phyloP scores from a whole-genome alignment of 495 filamentous ascomycete species.

The Daldinia vernicosa region DNA sequence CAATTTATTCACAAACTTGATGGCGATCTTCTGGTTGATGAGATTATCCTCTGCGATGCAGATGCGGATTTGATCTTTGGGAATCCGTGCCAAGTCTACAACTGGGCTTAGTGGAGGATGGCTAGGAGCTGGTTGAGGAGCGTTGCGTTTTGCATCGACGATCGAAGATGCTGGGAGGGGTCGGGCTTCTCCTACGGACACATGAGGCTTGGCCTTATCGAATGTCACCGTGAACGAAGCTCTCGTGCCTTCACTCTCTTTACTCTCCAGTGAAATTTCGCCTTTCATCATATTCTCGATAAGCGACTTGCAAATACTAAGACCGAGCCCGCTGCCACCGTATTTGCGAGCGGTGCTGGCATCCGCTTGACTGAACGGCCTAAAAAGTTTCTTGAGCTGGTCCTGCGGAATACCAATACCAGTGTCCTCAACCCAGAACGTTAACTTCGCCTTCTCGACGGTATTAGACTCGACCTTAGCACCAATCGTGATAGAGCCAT shows the following conservation, averaged over 20 bases:
- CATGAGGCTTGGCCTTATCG: constrained; percentile 71
- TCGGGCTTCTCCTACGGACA: constrained; percentile 59
- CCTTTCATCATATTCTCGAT: constrained; percentile 92
- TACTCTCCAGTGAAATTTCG: constrained; percentile 81
- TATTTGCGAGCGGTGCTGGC: constrained; percentile 86
- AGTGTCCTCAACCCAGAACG: constrained; percentile 88
- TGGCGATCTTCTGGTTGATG: constrained; percentile 91
- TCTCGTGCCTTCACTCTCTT: constrained; percentile 78
- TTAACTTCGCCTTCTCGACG: constrained; percentile 72
- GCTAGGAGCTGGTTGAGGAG: constrained; percentile 41
- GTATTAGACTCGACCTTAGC: constrained; percentile 75
- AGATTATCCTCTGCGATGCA: constrained; percentile 93
- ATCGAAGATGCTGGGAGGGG: constrained; percentile 45
- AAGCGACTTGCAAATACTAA: constrained; percentile 94
- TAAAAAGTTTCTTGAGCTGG: constrained; percentile 84
- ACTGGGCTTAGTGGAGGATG: constrained; percentile 62
- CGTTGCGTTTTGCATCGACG: constrained; percentile 48
- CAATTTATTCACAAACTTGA: constrained; percentile 85
- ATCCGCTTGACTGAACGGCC: constrained; percentile 91
- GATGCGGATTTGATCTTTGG: constrained; percentile 79
- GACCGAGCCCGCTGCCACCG: constrained; percentile 86
- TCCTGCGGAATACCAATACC: constrained; percentile 88
- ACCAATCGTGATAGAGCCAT: constrained; percentile 82
- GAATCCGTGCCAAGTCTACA: constrained; percentile 70
- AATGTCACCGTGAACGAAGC: constrained; percentile 87